Conservation (phyloP, 345 rosid species). For the Pistacia atlantica region DNA sequence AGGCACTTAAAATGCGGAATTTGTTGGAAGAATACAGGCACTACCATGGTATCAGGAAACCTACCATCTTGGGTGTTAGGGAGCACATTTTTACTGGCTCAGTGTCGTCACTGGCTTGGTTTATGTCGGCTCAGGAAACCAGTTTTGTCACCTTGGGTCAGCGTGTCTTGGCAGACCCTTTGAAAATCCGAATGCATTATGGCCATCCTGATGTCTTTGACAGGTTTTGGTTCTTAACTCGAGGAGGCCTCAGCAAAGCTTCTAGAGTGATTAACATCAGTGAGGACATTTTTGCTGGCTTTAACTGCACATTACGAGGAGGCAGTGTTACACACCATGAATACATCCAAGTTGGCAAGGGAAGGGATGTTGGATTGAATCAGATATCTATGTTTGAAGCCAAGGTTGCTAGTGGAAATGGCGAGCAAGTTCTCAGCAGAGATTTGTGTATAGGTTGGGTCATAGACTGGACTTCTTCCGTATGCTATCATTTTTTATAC, state of each 20-base stretch:
- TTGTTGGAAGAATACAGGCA: constrained; percentile 84
- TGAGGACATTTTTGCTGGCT: constrained; percentile 99
- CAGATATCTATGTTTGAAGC: constrained; percentile 99
- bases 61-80: constrained; percentile 91
- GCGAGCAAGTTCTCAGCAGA: constrained; percentile 96
- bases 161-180: constrained; percentile 94
- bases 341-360: constrained; percentile 96
- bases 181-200: constrained; percentile 96
- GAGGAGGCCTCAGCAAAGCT: constrained; percentile 98
- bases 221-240: constrained; percentile 95
- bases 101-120: constrained; percentile 93
- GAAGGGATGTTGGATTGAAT: constrained; percentile 98
- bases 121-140: constrained; percentile 90
- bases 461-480: constrained; percentile 96
- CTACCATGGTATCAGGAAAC: constrained; percentile 74
- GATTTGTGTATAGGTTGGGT: constrained; percentile 96
- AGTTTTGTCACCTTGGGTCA: constrained; percentile 96
- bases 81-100: constrained; percentile 97
- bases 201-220: constrained; percentile 99
- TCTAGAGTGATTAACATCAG: constrained; percentile 95
- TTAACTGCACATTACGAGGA: constrained; percentile 95
- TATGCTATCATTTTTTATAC: constrained; percentile 94
- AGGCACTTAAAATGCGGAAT: constrained; percentile 96
- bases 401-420: constrained; percentile 99
- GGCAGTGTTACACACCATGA: constrained; percentile 99